phyloP scores from a whole-genome alignment of 257 asterid species.

The Fraxinus cuspidata region DNA sequence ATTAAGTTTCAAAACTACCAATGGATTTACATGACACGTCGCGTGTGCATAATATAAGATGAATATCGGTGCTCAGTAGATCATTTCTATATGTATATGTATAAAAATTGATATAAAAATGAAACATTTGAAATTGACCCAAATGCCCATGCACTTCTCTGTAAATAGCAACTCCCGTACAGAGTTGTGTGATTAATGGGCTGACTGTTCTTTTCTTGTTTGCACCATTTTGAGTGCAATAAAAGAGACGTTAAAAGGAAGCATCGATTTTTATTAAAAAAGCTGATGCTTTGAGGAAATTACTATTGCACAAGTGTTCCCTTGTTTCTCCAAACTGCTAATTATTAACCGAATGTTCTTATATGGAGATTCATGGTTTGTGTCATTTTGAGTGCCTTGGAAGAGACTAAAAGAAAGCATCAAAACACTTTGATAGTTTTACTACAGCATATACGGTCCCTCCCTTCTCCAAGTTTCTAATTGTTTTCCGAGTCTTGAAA shows the following conservation, averaged over 20 bases:
- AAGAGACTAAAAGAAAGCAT: not conserved
- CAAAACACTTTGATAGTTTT: not conserved
- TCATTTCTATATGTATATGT: too few species aligned
- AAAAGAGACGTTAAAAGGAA: not conserved
- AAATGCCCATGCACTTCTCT: not conserved
- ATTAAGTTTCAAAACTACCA: too few species aligned
- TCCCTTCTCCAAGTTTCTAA: not conserved
- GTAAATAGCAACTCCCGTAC: not conserved
- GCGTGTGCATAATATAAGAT: too few species aligned
- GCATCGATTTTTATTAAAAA: not conserved
- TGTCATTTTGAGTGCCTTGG: not conserved
- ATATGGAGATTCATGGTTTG: not conserved
- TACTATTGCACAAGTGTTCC: not conserved
- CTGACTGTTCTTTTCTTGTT: not conserved
- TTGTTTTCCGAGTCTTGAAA: not conserved
- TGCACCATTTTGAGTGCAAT: not conserved
- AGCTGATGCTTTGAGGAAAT: not conserved
- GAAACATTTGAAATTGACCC: not conserved
- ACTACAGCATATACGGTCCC: not conserved
- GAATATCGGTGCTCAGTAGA: too few species aligned
- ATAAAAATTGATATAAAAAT: too few species aligned
- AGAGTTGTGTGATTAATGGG: not conserved
- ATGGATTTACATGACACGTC: too few species aligned
- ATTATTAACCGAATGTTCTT: not conserved
- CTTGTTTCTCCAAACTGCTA: not conserved